Base-by-base conservation (phyloP, 345 rosid species). In the Salix exigua region DNA sequence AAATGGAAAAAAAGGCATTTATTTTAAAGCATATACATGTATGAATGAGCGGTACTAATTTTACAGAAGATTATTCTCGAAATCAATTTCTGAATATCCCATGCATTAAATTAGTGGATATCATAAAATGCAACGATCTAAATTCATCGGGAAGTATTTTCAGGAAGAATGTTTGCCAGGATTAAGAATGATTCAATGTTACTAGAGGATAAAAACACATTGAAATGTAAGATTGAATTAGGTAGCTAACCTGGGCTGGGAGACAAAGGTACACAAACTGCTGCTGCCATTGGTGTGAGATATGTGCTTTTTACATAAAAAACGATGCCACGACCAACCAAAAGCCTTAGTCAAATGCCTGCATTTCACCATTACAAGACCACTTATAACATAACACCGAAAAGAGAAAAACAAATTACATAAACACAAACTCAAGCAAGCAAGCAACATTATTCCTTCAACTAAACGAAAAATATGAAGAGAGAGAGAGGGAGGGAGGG, bases 201-300 rank as follows among this genome's bases (percentile, higher is more conserved):
- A 58, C 1, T 23, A 58, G 62, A n/a, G 9, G 14, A n/a, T 11
- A 9, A 58, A 23, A 58, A 58, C 62, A n/a, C 6, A 9, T 58
- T 58, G 62, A 58, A 23, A 58, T 58, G 62, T 23, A 9, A n/a
- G 62, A 58, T 58, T 58, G 14, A 58, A n/a, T 10, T 10, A 58
- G 62, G 62, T 10, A 63, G 53, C 26, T 28, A 73, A 67, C 90
- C 88, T 74, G 35, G 76, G 46, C 16, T 61, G 70, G 76, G 63
- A 77, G 82, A 78, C 46, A 62, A 77, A 75, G 77, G 60, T 30
- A 71, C 85, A 66, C 90, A 80, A 89, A 88, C 89, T 28, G 77
- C 82, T 7, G 72, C 82, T 16, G 72, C 83, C 84, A 79, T 83
- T 58, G 83, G n/a, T 55, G 46, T 65, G 35, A 30, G 66, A 18